Conservation (phyloP, 352 stramenopile species). For the Globisporangium cystogenes region DNA sequence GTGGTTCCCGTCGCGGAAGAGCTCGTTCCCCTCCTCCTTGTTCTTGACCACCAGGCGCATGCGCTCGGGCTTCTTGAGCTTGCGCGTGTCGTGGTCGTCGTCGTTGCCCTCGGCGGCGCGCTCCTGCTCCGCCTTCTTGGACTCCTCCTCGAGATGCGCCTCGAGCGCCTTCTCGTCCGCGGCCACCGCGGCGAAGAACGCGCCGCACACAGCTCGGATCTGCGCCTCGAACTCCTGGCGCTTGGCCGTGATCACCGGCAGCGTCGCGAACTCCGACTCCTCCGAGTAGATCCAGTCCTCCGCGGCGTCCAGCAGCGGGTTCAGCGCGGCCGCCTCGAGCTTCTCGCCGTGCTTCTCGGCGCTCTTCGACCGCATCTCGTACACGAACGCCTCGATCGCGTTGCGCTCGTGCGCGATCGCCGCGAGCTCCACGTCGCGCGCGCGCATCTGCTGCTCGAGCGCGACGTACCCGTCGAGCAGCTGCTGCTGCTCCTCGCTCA, state of each 20-base stretch:
- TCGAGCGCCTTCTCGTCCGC: constrained; percentile 61
- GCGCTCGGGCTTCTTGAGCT: constrained; percentile 90
- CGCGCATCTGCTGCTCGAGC: constrained; percentile 68
- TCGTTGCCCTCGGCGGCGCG: constrained; percentile 62
- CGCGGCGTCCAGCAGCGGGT: constrained; percentile 68
- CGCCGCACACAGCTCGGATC: constrained; percentile 40
- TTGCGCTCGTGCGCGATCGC: constrained; percentile 83
- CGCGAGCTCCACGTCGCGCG: constrained; percentile 56
- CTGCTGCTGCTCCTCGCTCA: constrained; percentile 19
- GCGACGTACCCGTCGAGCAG: constrained; percentile 32
- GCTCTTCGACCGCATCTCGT: constrained; percentile 86
- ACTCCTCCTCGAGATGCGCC: constrained; percentile 72
- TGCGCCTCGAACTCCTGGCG: constrained; percentile 50
- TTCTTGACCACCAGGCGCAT: constrained; percentile 94
- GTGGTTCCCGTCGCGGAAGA: constrained; percentile 91
- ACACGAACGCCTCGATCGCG: constrained; percentile 88
- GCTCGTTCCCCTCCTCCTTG: constrained; percentile 94
- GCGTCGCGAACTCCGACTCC: constrained; percentile 67
- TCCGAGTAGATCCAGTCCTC: constrained; percentile 93
- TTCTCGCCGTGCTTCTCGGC: constrained; percentile 65
- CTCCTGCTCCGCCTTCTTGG: constrained; percentile 63
- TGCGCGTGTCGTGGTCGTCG: constrained; percentile 91
- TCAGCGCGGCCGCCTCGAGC: constrained; percentile 53
- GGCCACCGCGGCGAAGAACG: constrained; percentile 68
- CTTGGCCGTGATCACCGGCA: constrained; percentile 45